phyloP scores from a whole-genome alignment of 2,329 filamentous ascomycete genomes.

The Penicillium sp. region DNA sequence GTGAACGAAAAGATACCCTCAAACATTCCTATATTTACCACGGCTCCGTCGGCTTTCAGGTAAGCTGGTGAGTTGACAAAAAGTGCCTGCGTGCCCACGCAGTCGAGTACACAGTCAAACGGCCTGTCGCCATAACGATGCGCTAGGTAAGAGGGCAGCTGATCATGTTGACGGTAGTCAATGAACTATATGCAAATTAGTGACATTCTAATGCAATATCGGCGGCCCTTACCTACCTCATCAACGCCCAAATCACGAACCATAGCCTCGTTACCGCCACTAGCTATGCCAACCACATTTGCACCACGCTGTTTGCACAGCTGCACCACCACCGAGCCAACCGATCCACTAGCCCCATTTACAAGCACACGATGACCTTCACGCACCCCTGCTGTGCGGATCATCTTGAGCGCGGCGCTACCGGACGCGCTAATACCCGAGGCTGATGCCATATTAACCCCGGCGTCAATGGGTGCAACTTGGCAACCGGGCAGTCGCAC shows the following conservation, averaged over 20 bases:
- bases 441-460: slow-evolving; percentile 19
- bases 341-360: slow-evolving; percentile 25
- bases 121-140: slow-evolving; percentile 15
- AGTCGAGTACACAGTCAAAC: slow-evolving; percentile 25
- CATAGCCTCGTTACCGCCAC: slow-evolving; percentile 22
- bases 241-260: slow-evolving; percentile 22
- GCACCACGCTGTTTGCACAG: slow-evolving; percentile 21
- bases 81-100: slow-evolving; percentile 23
- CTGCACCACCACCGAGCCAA: slow-evolving; percentile 22
- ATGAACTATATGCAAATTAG: slow-evolving; percentile 9
- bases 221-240: slow-evolving; percentile 10
- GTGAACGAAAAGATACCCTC: neutral
- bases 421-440: slow-evolving; percentile 18
- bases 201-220: neutral
- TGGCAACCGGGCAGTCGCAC: slow-evolving; percentile 12
- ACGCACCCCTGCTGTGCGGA: slow-evolving; percentile 19
- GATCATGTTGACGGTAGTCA: slow-evolving; percentile 15
- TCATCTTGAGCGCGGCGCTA: slow-evolving; percentile 22
- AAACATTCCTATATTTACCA: slow-evolving; percentile 13
- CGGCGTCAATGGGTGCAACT: slow-evolving; percentile 1
- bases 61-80: slow-evolving; percentile 22
- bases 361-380: slow-evolving; percentile 21
- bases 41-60: slow-evolving; percentile 14
- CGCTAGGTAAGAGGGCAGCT: slow-evolving; percentile 15
- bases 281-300: slow-evolving; percentile 22